A percentile compares a stretch with the other conserved stretches of the same genome.
phyloP scores from a whole-genome alignment of 2,329 filamentous ascomycete genomes.

The Ambrosiella cleistominuta region DNA sequence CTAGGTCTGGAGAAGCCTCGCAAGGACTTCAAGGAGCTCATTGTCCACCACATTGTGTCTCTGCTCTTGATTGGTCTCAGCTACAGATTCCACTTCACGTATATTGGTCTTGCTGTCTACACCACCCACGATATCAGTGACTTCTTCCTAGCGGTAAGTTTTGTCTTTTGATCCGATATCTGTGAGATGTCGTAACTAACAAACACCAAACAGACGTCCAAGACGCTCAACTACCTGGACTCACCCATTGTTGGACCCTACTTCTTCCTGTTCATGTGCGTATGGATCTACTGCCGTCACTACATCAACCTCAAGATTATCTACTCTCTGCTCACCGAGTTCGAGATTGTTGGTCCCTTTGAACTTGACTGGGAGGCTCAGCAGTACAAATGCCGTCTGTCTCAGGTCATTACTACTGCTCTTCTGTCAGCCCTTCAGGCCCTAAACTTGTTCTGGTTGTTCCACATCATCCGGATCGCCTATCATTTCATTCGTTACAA shows the following conservation, averaged over 20 bases:
- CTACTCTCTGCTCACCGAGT: constrained; percentile 57
- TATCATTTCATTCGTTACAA: constrained; percentile 49
- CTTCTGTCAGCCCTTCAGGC: constrained; percentile 53
- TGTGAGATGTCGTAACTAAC: not conserved
- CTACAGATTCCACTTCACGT: constrained; percentile 93
- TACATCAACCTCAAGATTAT: constrained; percentile 66
- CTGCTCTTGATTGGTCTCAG: constrained; percentile 66
- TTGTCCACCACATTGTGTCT: constrained; percentile 81
- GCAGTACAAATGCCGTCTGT: constrained; percentile 60
- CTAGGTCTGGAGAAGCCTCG: constrained; percentile 80
- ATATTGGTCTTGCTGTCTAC: constrained; percentile 85
- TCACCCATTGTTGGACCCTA: constrained; percentile 62
- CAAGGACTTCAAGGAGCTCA: constrained; percentile 89
- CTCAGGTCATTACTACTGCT: constrained; percentile 47
- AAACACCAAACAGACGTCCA: constrained; percentile 48
- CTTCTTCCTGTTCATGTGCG: constrained; percentile 62
- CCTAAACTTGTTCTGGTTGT: constrained; percentile 69
- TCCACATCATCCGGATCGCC: constrained; percentile 57
- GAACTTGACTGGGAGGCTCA: constrained; percentile 58
- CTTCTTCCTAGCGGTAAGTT: constrained; percentile 77
- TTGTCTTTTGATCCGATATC: not conserved
- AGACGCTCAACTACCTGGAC: constrained; percentile 81
- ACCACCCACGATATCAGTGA: constrained; percentile 89
- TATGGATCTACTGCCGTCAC: constrained; percentile 85
- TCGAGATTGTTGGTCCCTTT: constrained; percentile 56